Evolutionary conservation across 2,329 filamentous ascomycete species (phyloP), one percentile per base, ranked within the genome.

Genomic region (Aspergillus brunneoviolaceus): DNA sequence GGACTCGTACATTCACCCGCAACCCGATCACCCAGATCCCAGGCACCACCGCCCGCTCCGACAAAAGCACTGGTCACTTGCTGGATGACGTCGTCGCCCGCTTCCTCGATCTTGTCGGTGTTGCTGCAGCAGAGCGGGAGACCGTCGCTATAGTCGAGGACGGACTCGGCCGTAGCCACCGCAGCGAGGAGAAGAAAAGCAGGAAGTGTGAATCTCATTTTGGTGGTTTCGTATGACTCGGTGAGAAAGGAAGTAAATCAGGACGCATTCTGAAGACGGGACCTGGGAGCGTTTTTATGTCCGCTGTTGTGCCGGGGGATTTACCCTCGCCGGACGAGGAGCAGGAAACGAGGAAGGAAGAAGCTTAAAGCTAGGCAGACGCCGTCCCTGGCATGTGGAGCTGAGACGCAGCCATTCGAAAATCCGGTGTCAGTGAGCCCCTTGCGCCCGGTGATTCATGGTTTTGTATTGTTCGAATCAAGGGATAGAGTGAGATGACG

Each of bases 141-240:
- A 3, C 53, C 53, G 19, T 55, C 53, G 5, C 53, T 55, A n/a
- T 55, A 55, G 53, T 55, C 53, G 27, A 55, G 53, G 33, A 52
- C 51, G 12, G 29, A 10, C 14, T 55, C 42, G 16, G 53, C 42
- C 7, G 27, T 5, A 5, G 35, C 53, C 23, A 47, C 42, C 19
- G 53, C n/a, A 11, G 53, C 45, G 42, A 55, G 27, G 27, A 55
- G 48, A 16, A 55, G 53, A 23, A 55, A 5, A 19, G 53, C n/a
- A 25, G 53, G 27, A 3, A 55, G 53, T 35, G 47, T 21, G n/a
- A 55, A 39, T n/a, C 49, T 55, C 53, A 55, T 55, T 33, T 14
- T 55, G 23, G 12, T 5, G 4, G 23, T 5, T n/a, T 23, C 19
- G 14, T 5, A 27, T 42, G 21, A 12, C 6, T 50, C 6, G 5